These are phyloP conservation scores for Trichocladium uniseriatum DNA, from an alignment of 495 filamentous ascomycete species.

Conservation along the genomic window DNA sequence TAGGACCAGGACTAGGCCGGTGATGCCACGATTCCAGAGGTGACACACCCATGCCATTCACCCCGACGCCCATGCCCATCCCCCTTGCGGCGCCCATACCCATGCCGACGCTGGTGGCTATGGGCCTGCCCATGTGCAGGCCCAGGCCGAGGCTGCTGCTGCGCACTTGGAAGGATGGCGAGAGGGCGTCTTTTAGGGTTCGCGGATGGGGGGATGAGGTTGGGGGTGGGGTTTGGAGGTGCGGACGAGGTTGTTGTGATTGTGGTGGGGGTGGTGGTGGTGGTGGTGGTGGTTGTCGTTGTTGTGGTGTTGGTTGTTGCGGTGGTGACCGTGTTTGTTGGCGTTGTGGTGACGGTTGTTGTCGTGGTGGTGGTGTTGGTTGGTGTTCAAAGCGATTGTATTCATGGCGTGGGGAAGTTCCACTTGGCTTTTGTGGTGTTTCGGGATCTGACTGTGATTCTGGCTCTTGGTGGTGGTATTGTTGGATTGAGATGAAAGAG, in stretches of 20 bases:
- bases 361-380: neutral
- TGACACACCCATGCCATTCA: too few species aligned
- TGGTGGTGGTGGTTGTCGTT: neutral
- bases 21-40: too few species aligned
- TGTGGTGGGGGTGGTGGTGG: neutral
- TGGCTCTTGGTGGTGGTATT: neutral
- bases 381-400: neutral
- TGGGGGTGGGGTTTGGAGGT: neutral
- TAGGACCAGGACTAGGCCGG: too few species aligned
- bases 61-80: neutral
- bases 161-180: too few species aligned
- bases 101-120: neutral
- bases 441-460: neutral
- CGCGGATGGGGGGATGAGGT: too few species aligned
- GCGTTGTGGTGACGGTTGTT: neutral
- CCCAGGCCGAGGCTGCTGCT: neutral
- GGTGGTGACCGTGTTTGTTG: neutral
- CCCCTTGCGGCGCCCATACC: neutral
- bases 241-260: neutral
- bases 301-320: neutral
- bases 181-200: too few species aligned
- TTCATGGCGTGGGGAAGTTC: neutral
- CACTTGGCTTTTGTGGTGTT: too few species aligned
- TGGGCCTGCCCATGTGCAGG: neutral
- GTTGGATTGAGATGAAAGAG: constrained; percentile 1